Evolutionary conservation across 768 basidiomycete species (phyloP).

Genomic region (Lepiota subincarnata): DNA sequence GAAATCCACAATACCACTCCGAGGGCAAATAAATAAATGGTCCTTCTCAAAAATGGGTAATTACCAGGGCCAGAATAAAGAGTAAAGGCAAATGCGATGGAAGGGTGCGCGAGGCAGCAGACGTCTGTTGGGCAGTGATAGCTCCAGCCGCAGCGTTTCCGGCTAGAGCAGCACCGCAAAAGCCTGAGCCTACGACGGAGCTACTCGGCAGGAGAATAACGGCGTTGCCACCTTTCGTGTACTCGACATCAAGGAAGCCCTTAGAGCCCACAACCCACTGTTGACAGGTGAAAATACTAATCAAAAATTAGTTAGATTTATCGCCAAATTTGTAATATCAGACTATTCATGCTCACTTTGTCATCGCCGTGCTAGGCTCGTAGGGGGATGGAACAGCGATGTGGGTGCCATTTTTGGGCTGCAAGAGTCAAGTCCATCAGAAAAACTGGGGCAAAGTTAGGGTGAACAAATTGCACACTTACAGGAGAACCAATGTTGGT

Average conservation of each 20-base stretch:
- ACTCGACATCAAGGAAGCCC: slow-evolving; percentile 58
- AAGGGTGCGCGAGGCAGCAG: background rate
- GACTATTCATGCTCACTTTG: slow-evolving; percentile 43
- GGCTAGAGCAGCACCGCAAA: slow-evolving; percentile 30
- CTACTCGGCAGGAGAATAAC: slow-evolving; percentile 48
- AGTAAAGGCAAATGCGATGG: background rate
- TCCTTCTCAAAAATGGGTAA: no score
- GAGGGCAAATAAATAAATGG: background rate
- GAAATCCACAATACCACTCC: background rate
- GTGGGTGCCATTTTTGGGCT: slow-evolving; percentile 54
- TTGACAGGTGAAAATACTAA: slow-evolving; percentile 58
- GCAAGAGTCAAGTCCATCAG: background rate
- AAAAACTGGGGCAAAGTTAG: background rate
- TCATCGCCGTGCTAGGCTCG: slow-evolving; percentile 40
- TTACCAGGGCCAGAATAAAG: background rate
- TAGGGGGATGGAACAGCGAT: slow-evolving; percentile 59
- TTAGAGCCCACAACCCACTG: slow-evolving; percentile 68
- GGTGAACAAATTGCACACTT: slow-evolving; percentile 16
- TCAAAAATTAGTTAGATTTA: background rate
- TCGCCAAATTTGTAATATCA: background rate
- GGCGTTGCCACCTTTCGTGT: slow-evolving; percentile 59
- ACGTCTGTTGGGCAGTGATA: background rate
- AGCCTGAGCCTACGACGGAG: slow-evolving; percentile 30
- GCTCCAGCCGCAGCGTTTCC: background rate
- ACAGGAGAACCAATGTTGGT: slow-evolving; percentile 78